A percentile compares a stretch with the other conserved stretches of the same genome.
Conservation (phyloP, 2,329 filamentous ascomycete species). For the Aspergillus flavus region DNA sequence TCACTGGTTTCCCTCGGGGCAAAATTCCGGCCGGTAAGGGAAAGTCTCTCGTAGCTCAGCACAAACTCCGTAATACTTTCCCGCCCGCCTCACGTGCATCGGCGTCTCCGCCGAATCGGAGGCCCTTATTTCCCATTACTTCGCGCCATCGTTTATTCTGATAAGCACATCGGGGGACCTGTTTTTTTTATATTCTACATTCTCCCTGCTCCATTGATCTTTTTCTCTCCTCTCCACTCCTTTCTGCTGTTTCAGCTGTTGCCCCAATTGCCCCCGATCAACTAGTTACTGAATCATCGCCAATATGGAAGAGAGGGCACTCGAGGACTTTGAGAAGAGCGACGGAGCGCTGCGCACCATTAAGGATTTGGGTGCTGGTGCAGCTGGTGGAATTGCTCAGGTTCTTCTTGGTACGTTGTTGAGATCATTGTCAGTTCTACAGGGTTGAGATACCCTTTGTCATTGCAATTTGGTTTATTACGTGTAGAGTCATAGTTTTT, state of each 20-base stretch:
- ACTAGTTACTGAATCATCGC: background rate
- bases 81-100: conserved; percentile 34
- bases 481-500: background rate
- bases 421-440: background rate
- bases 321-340: conserved; percentile 41
- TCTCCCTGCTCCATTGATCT: background rate
- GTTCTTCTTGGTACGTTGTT: conserved; percentile 80
- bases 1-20: conserved; percentile 18
- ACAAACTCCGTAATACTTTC: conserved; percentile 18
- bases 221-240: background rate
- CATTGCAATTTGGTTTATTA: background rate
- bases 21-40: conserved; percentile 15
- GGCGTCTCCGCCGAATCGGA: conserved; percentile 37
- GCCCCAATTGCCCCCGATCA: background rate
- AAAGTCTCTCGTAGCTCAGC: conserved; percentile 5
- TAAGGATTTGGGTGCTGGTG: conserved; percentile 91
- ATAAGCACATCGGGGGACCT: conserved; percentile 13
- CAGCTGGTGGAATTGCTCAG: conserved; percentile 88
- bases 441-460: background rate
- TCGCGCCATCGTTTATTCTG: conserved; percentile 23
- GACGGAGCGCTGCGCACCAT: conserved; percentile 60
- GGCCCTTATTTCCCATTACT: conserved; percentile 14
- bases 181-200: conserved; percentile 4
- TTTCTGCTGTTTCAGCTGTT: conserved; percentile 5
- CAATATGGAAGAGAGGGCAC: conserved; percentile 37